A percentile compares a stretch with the other conserved stretches of the same genome.
These are phyloP conservation scores for Saccharomycopsis selenospora DNA, from an alignment of 805 yeast genomes.

Conservation along the genomic window DNA sequence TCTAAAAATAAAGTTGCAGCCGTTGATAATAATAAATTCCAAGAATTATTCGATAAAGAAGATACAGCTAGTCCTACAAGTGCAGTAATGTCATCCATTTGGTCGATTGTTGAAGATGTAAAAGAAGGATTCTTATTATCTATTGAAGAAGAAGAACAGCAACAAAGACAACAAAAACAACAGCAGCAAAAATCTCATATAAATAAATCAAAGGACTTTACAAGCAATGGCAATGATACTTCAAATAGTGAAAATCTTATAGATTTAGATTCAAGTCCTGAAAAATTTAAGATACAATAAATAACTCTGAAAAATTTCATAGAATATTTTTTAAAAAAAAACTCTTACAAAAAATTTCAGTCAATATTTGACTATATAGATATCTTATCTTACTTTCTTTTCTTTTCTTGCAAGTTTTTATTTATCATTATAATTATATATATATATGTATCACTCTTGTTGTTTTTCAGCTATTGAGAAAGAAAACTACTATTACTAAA, in stretches of 20 bases:
- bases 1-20: too few species aligned
- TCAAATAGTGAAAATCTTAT: slow-evolving; percentile 12
- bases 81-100: slow-evolving; percentile 18
- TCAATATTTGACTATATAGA: neutral
- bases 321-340: neutral
- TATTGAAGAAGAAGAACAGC: slow-evolving; percentile 16
- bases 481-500: neutral
- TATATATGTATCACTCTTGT: neutral
- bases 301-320: neutral
- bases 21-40: neutral
- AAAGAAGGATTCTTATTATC: slow-evolving; percentile 20
- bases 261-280: slow-evolving; percentile 20
- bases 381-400: too few species aligned
- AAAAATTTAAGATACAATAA: slow-evolving; percentile 11
- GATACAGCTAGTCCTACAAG: slow-evolving; percentile 6
- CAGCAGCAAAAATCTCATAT: neutral
- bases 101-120: slow-evolving; percentile 20
- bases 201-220: too few species aligned
- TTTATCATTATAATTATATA: neutral
- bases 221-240: neutral
- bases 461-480: too few species aligned
- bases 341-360: neutral
- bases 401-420: neutral
- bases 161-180: neutral
- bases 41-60: neutral